phyloP scores from a whole-genome alignment of 1,284 basidiomycete species.

The Clitocybe nebularis region DNA sequence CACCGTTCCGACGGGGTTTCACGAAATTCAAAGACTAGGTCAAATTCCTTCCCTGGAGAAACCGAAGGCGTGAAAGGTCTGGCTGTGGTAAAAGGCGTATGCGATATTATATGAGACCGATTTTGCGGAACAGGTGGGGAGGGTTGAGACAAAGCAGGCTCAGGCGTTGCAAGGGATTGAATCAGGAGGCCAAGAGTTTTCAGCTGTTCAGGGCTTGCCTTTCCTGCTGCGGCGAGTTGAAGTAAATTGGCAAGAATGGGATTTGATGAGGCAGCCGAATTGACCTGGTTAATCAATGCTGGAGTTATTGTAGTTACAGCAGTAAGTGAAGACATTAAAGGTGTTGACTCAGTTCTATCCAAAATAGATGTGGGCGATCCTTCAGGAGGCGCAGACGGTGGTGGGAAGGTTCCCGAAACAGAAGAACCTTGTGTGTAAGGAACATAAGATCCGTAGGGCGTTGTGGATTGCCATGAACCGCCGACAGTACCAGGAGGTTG shows the following conservation, averaged over 20 bases:
- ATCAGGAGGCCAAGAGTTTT: constrained; percentile 62
- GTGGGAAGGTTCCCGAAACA: constrained; percentile 8
- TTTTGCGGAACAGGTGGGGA: constrained; percentile 8
- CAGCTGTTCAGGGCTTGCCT: constrained; percentile 57
- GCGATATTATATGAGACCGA: constrained; percentile 10
- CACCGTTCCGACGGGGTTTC: constrained; percentile 59
- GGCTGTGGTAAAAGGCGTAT: constrained; percentile 14
- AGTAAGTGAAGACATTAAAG: constrained; percentile 38
- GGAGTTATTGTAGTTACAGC: constrained; percentile 47
- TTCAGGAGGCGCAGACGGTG: not conserved
- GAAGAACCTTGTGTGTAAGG: constrained; percentile 7
- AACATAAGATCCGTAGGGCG: constrained; percentile 14
- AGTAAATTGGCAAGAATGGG: constrained; percentile 61
- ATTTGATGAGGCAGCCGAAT: constrained; percentile 57
- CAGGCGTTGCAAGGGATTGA: constrained; percentile 40
- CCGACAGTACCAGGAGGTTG: constrained; percentile 15
- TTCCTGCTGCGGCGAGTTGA: constrained; percentile 53
- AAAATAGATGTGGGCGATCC: constrained; percentile 16
- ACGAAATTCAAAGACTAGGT: constrained; percentile 65
- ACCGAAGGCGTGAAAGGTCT: constrained; percentile 15
- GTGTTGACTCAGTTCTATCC: no score
- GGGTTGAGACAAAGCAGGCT: constrained; percentile 7
- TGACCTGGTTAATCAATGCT: constrained; percentile 57
- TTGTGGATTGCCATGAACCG: constrained; percentile 25
- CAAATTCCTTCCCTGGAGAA: constrained; percentile 46